A percentile compares a stretch with the other conserved stretches of the same genome.
phyloP scores from a whole-genome alignment of 768 basidiomycete species.

The Lactifluus echinatus region DNA sequence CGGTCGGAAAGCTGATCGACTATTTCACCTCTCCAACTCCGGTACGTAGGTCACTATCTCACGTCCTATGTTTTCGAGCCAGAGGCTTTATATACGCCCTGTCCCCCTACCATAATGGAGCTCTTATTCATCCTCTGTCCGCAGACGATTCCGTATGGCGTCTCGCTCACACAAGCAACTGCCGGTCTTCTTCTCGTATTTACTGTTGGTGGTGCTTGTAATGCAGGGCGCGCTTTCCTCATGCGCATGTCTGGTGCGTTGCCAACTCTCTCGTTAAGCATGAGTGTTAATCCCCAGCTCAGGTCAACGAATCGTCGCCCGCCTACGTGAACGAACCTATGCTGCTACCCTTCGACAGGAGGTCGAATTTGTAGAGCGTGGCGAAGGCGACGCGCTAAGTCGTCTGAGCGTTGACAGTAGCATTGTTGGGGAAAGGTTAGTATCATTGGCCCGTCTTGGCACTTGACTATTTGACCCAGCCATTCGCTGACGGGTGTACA shows the following conservation, averaged over 20 bases:
- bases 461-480: neutral
- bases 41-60: slow-evolving; percentile 38
- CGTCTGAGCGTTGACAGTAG: slow-evolving; percentile 85
- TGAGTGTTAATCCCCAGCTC: slow-evolving; percentile 16
- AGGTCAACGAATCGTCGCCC: slow-evolving; percentile 86
- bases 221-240: slow-evolving; percentile 71
- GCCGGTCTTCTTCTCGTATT: slow-evolving; percentile 64
- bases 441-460: neutral
- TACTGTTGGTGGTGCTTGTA: slow-evolving; percentile 79
- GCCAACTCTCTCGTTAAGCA: neutral
- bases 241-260: slow-evolving; percentile 76
- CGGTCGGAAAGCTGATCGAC: slow-evolving; percentile 90
- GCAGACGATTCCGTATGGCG: slow-evolving; percentile 56
- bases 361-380: slow-evolving; percentile 86
- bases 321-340: slow-evolving; percentile 76
- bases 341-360: slow-evolving; percentile 80
- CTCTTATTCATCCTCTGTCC: neutral
- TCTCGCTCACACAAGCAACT: slow-evolving; percentile 77
- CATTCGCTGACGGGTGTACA: neutral
- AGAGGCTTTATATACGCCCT: neutral
- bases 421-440: slow-evolving; percentile 88
- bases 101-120: too few relatives aligned
- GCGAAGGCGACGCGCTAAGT: slow-evolving; percentile 90
- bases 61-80: neutral
- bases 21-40: slow-evolving; percentile 70